Conservation (phyloP, 306 rosid genomes). For the Acmispon strigosus region DNA sequence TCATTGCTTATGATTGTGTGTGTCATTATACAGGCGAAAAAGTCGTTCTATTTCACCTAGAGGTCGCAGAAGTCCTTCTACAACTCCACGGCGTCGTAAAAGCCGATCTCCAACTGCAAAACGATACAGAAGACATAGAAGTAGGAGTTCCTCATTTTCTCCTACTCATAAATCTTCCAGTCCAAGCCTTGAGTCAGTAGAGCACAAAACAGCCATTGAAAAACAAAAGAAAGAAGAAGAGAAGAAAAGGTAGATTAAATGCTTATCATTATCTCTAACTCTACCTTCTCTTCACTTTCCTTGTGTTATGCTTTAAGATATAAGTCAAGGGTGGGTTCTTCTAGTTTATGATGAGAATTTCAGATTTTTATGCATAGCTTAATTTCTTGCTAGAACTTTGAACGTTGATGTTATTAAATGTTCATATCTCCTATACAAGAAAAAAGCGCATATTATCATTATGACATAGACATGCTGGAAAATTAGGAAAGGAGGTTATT, state of each 20-base stretch:
- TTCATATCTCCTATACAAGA: neutral
- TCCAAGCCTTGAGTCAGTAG: conserved; percentile 71
- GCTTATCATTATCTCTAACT: neutral
- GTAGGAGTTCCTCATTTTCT: conserved; percentile 76
- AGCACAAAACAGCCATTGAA: conserved; percentile 65
- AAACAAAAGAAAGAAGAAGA: conserved; percentile 82
- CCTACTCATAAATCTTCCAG: conserved; percentile 65
- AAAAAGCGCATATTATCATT: conserved; percentile 1
- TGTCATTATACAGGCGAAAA: conserved; percentile 63
- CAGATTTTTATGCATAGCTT: neutral
- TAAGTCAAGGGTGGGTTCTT: conserved; percentile 13
- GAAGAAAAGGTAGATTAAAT: conserved; percentile 76
- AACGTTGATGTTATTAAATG: neutral
- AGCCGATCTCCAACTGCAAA: conserved; percentile 67
- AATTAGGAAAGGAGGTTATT: conserved; percentile 11
- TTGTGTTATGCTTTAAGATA: conserved; percentile 5
- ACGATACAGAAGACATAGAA: conserved; percentile 57
- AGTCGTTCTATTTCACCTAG: conserved; percentile 67
- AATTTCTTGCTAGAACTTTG: conserved; percentile 9
- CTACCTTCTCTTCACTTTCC: conserved; percentile 9
- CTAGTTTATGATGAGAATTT: neutral
- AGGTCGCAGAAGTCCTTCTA: conserved; percentile 44
- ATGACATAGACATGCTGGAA: conserved; percentile 8
- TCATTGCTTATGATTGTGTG: conserved; percentile 37
- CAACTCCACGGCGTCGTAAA: conserved; percentile 49